Conservation (phyloP, 805 yeast genomes). For the Cephaloascus albidus region DNA sequence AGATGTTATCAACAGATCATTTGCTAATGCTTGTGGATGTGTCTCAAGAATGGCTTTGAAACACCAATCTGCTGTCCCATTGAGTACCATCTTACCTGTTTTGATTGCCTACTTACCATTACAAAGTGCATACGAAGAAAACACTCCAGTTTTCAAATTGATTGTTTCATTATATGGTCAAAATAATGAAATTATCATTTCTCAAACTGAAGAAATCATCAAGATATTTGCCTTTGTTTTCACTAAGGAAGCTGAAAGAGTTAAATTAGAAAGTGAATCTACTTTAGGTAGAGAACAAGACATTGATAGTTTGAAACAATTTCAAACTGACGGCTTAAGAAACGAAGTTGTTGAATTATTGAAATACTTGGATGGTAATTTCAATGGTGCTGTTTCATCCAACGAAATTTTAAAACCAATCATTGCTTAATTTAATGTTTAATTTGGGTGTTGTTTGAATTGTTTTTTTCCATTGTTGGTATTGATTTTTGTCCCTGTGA, state of each 20-base stretch:
- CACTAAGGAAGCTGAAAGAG: constrained; percentile 65
- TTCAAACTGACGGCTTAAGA: constrained; percentile 60
- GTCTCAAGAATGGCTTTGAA: constrained; percentile 84
- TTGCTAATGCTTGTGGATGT: constrained; percentile 96
- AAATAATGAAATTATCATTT: constrained; percentile 43
- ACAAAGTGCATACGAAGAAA: constrained; percentile 84
- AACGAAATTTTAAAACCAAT: constrained; percentile 36
- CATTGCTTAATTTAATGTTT: constrained; percentile 23
- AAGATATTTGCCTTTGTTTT: constrained; percentile 65
- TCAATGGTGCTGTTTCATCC: constrained; percentile 51
- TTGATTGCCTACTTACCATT: constrained; percentile 77
- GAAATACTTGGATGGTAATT: constrained; percentile 60
- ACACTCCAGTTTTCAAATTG: constrained; percentile 79
- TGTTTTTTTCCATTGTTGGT: neutral
- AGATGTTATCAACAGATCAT: constrained; percentile 74
- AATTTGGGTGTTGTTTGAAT: neutral
- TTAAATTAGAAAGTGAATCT: constrained; percentile 58
- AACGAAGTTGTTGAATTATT: constrained; percentile 59
- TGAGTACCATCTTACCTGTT: constrained; percentile 65
- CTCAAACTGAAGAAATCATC: constrained; percentile 53
- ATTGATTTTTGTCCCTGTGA: neutral
- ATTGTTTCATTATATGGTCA: constrained; percentile 63
- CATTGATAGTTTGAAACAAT: constrained; percentile 70
- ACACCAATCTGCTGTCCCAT: constrained; percentile 63
- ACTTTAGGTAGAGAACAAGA: constrained; percentile 83